These are phyloP conservation scores for Marasmius sp. DNA, from an alignment of 1,284 basidiomycete species.

Conservation along the genomic window DNA sequence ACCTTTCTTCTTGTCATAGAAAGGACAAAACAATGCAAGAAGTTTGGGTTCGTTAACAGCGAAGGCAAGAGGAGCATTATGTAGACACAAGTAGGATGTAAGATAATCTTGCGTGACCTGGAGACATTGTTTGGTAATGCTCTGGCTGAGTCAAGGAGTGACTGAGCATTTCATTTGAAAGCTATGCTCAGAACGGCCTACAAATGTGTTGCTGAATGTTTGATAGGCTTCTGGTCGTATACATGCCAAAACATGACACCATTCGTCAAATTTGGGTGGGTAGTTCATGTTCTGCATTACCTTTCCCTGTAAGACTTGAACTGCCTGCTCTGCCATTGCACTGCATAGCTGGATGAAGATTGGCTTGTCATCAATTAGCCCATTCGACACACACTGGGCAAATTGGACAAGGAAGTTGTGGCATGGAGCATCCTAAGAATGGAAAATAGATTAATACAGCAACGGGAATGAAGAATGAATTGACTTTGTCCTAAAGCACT, in stretches of 20 bases:
- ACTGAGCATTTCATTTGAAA: neutral
- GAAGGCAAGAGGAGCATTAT: neutral
- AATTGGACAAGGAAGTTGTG: neutral
- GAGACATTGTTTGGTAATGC: neutral
- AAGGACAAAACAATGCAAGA: neutral
- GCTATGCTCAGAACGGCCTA: neutral
- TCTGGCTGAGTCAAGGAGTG: neutral
- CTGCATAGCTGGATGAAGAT: neutral
- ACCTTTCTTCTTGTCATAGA: neutral
- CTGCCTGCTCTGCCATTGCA: neutral
- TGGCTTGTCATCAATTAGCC: neutral
- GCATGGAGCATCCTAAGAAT: neutral
- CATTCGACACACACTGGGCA: neutral
- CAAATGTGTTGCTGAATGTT: neutral
- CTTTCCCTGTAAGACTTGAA: neutral
- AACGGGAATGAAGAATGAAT: no score
- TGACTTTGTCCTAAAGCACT: no score
- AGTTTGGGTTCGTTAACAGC: neutral
- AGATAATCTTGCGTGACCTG: neutral
- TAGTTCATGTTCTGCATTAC: neutral
- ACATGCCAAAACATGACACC: neutral
- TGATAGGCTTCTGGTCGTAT: neutral
- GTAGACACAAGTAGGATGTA: neutral
- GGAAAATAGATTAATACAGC: no score
- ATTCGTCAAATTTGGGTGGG: neutral